Base-by-base conservation (phyloP, 805 yeast species). In the Ogataea neopini region DNA sequence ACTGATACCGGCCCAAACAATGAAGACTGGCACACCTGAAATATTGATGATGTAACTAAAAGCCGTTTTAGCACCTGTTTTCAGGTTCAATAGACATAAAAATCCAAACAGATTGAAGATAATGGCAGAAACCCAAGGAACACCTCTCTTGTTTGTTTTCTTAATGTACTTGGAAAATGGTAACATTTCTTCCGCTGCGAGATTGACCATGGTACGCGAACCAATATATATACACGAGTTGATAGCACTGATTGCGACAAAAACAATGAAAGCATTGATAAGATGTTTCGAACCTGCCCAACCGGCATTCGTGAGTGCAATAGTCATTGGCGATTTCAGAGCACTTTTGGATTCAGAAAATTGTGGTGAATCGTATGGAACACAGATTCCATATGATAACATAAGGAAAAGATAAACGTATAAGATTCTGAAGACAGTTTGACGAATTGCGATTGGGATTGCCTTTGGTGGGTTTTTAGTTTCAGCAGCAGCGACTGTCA, bases 181-280 rank as follows among this genome's bases (percentile, higher is more conserved):
- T 9, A 56, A 53, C 47, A 32, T 88, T 1, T 83, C 80, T 45
- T 77, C 81, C 48, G 74, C 69, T 4, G 89, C 81, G 72, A 84
- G 74, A 44, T 77, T 80, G 50, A 84, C 78, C 10, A 85, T 69
- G 0, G 88, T 77, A 62, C 91, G 72, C 2, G 88, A 80, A 10
- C 86, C 87, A 62, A 84, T 74, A 62, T 80, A 85, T 45, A 84
- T 79, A 33, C 85, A 79, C 37, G 85, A 75, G 66, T 84, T 85
- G 57, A 84, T 79, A 4, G 90, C 86, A 23, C 86, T 79, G 34
- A 85, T 62, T 58, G 87, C 80, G 2, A 86, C 83, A n/a, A 83
- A 59, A 49, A 83, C 66, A 51, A 85, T 76, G 58, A 86, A 76
- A 0, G 88, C 83, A 52, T 81, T 81, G 54, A 81, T 69, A 50